phyloP scores from a whole-genome alignment of 2,329 filamentous ascomycete genomes.

The Aspergillus brunneoviolaceus region DNA sequence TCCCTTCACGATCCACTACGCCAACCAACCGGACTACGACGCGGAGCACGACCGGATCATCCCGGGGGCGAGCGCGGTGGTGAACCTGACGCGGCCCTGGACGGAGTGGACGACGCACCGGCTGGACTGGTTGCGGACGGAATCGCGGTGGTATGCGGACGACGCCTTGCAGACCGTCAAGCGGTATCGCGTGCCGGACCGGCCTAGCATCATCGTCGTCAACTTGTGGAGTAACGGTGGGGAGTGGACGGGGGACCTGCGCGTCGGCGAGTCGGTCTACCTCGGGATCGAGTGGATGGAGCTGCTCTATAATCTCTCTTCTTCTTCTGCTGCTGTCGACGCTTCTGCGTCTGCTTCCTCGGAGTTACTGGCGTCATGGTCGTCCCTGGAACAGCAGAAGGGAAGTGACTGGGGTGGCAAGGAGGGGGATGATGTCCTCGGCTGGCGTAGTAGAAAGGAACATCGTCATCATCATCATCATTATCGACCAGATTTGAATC shows the following conservation, averaged over 20 bases:
- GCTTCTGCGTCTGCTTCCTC: background rate
- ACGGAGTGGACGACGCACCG: constrained; percentile 43
- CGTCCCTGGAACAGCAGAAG: background rate
- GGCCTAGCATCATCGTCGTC: constrained; percentile 39
- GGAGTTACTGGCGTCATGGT: background rate
- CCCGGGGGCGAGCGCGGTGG: constrained; percentile 32
- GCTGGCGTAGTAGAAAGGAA: no score
- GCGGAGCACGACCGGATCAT: constrained; percentile 32
- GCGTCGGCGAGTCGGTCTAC: constrained; percentile 35
- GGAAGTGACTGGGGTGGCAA: background rate
- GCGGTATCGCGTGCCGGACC: constrained; percentile 36
- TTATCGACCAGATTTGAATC: background rate
- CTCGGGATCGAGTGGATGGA: constrained; percentile 46
- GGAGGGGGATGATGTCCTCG: background rate
- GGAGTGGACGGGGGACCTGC: constrained; percentile 43
- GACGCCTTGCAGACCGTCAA: constrained; percentile 30
- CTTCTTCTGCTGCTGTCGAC: background rate
- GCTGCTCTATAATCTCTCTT: constrained; percentile 39
- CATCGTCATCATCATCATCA: background rate
- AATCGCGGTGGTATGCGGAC: constrained; percentile 42
- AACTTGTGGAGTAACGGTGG: constrained; percentile 48
- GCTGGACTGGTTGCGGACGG: constrained; percentile 40
- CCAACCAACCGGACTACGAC: constrained; percentile 46
- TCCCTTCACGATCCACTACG: constrained; percentile 42
- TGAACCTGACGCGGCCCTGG: constrained; percentile 37